Evolutionary conservation across 1,284 basidiomycete species (phyloP).

Genomic region (Lignosus rhinocerotis): DNA sequence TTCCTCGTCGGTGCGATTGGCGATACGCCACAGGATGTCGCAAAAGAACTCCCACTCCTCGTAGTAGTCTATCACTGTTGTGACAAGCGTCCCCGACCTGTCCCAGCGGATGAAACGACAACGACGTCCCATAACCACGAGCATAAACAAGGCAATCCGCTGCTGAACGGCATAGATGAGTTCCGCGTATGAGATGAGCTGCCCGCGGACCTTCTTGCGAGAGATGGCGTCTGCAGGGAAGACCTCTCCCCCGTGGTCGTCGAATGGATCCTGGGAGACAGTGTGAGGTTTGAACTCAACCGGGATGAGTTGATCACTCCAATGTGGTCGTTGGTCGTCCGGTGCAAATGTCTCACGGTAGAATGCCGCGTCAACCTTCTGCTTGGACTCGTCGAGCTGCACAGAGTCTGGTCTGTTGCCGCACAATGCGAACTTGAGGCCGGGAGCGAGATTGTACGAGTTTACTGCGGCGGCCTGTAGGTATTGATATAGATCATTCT

Average conservation of each 20-base stretch:
- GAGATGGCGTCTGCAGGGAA: background rate
- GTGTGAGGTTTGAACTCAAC: background rate
- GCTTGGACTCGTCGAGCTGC: background rate
- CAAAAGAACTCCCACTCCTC: background rate
- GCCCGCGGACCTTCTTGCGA: background rate
- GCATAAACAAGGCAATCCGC: background rate
- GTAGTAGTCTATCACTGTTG: constrained; percentile 3
- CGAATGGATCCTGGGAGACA: background rate
- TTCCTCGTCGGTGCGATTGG: background rate
- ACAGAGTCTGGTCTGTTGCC: background rate
- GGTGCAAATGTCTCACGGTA: background rate
- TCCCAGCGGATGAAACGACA: constrained; percentile 7
- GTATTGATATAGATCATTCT: too few relatives aligned
- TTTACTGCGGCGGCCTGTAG: too few relatives aligned
- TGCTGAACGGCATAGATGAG: background rate
- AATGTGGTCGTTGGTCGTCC: background rate
- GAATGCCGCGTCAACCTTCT: background rate
- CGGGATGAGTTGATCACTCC: background rate
- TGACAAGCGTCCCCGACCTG: background rate
- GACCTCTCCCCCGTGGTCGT: background rate
- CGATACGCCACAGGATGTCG: background rate
- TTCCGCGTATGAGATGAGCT: background rate
- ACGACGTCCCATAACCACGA: background rate
- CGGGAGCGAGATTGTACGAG: background rate
- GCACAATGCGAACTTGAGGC: background rate